Evolutionary conservation across 1,139 yeast genomes (phyloP).

Genomic region (Protomyces macrosporus): DNA sequence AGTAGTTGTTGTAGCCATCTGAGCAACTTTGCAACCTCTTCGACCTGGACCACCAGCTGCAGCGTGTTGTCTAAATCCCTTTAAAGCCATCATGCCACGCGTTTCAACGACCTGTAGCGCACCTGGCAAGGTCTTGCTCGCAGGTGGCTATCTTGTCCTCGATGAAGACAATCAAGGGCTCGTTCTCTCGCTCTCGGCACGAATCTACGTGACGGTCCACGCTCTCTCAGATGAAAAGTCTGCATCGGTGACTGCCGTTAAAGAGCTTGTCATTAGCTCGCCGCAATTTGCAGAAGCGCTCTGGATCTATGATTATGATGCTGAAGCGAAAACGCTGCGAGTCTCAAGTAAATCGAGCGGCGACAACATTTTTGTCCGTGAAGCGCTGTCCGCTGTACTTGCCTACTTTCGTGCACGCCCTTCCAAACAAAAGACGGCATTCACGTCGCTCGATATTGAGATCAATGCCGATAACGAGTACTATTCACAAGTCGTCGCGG

Average conservation of each 20-base stretch:
- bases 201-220: conserved; percentile 67
- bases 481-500: conserved; percentile 49
- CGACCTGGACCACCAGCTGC: no score
- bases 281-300: conserved; percentile 72
- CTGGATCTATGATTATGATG: conserved; percentile 45
- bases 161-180: conserved; percentile 70
- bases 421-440: conserved; percentile 3
- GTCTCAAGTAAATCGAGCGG: conserved; percentile 34
- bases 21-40: no score
- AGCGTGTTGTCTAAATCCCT: no score
- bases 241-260: conserved; percentile 12
- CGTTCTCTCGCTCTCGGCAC: conserved; percentile 79
- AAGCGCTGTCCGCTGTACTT: conserved; percentile 39
- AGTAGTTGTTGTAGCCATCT: no score
- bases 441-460: conserved; percentile 47
- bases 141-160: conserved; percentile 89
- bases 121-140: conserved; percentile 89
- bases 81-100: neutral
- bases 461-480: conserved; percentile 84
- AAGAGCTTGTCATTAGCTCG: conserved; percentile 50
- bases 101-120: conserved; percentile 49
- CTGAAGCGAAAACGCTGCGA: conserved; percentile 29
- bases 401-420: conserved; percentile 43
- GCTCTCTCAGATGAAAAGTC: neutral
- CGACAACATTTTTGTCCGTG: conserved; percentile 35